Percentiles rank a stretch among this genome's conserved stretches.
These are phyloP conservation scores for Diospyros lotus DNA, from an alignment of 148 eudicot species.

Conservation along the genomic window DNA sequence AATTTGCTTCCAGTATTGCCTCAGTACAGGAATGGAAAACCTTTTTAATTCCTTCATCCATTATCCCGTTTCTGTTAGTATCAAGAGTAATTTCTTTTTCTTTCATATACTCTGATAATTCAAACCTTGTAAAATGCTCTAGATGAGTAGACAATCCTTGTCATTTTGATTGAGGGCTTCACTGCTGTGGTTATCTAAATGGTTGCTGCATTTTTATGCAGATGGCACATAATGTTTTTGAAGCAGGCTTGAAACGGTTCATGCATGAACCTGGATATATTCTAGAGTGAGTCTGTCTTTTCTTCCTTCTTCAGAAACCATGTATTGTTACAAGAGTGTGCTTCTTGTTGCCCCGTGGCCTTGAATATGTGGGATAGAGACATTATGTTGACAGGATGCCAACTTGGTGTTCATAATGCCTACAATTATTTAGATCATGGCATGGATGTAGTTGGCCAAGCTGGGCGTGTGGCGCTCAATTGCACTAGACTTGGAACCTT, in stretches of 20 bases:
- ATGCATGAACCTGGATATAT: conserved; percentile 98
- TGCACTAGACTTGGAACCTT: neutral
- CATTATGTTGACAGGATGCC: neutral
- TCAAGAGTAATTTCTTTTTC: too few species aligned
- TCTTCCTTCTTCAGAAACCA: conserved; percentile 12
- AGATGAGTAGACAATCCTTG: neutral
- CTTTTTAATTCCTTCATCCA: neutral
- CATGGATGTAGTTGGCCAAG: neutral
- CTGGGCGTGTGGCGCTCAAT: neutral
- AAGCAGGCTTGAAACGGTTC: conserved; percentile 89
- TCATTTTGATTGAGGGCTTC: neutral
- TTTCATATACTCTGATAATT: too few species aligned
- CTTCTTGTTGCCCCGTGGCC: neutral
- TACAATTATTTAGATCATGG: neutral
- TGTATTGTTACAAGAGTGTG: neutral
- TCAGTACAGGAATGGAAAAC: neutral
- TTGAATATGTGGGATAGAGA: neutral
- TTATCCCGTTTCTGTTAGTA: too few species aligned
- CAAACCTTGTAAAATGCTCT: neutral
- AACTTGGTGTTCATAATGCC: neutral
- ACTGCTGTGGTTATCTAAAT: neutral
- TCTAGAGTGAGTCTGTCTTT: conserved; percentile 70
- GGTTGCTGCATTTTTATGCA: conserved; percentile 35
- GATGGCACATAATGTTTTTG: conserved; percentile 95
- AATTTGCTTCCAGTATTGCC: neutral